Conservation (phyloP, 163 green algal species). For the Scenedesmus sp. region DNA sequence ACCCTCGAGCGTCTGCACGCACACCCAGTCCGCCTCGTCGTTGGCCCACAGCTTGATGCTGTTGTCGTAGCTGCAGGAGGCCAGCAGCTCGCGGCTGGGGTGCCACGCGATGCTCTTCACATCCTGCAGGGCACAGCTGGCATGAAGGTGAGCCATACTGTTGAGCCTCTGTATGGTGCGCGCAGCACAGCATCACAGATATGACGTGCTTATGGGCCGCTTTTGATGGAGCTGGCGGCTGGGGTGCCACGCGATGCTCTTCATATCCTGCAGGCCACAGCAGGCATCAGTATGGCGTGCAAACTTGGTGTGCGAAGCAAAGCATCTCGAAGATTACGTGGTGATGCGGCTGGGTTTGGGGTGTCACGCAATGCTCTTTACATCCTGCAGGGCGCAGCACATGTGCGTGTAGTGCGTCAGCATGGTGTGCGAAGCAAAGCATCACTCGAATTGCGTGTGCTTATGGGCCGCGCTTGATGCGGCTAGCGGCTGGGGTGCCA, state of each 20-base stretch:
- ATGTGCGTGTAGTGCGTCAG: not conserved
- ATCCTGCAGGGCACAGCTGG: conserved; percentile 71
- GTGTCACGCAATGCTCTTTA: conserved; percentile 97
- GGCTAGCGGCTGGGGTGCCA: conserved; percentile 94
- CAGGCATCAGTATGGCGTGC: not conserved
- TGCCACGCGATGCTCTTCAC: conserved; percentile 97
- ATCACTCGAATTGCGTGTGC: not conserved
- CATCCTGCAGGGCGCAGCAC: conserved; percentile 77
- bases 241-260: conserved; percentile 95
- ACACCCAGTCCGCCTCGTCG: conserved; percentile 87
- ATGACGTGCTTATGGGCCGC: not conserved
- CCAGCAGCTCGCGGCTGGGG: conserved; percentile 88
- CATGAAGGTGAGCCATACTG: not conserved
- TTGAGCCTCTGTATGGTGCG: not conserved
- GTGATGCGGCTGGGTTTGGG: conserved; percentile 76
- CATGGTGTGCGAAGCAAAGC: no score
- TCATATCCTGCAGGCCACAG: conserved; percentile 87
- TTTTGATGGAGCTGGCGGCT: conserved; percentile 71
- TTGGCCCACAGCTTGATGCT: conserved; percentile 91
- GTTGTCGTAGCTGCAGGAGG: conserved; percentile 94
- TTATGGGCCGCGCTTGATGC: not conserved
- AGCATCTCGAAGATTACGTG: not conserved
- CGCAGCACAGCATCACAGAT: not conserved
- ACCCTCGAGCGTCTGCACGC: conserved; percentile 84
- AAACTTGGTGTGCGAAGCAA: not conserved